Evolutionary conservation across 768 basidiomycete species (phyloP).

Genomic region (Gautieria morchelliformis): DNA sequence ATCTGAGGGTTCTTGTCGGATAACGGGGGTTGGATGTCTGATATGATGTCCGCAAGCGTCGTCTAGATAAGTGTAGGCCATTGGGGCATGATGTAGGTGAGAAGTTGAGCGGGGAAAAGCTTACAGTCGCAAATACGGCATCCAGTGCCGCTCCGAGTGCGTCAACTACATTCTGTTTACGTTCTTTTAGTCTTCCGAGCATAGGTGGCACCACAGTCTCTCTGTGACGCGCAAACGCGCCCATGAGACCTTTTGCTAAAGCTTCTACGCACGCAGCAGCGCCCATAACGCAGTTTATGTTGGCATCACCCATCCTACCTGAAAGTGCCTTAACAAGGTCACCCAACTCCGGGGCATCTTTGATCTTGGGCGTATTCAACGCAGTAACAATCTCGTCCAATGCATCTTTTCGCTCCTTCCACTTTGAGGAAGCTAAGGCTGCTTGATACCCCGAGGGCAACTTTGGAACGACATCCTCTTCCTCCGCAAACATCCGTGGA

Average conservation of each 20-base stretch:
- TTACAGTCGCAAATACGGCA: conserved; percentile 75
- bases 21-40: conserved; percentile 69
- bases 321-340: conserved; percentile 74
- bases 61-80: conserved; percentile 37
- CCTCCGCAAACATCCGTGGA: conserved; percentile 71
- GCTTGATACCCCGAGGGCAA: conserved; percentile 69
- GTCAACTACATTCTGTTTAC: conserved; percentile 86
- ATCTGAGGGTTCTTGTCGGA: conserved; percentile 94
- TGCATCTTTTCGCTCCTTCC: conserved; percentile 95
- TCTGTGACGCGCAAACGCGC: conserved; percentile 63
- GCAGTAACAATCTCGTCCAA: conserved; percentile 73
- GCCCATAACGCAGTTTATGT: conserved; percentile 89
- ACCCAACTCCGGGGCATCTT: conserved; percentile 67
- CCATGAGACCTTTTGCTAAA: conserved; percentile 74
- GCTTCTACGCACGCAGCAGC: conserved; percentile 81
- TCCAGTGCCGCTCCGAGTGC: conserved; percentile 81
- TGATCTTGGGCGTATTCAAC: conserved; percentile 66
- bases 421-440: conserved; percentile 80
- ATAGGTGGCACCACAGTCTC: conserved; percentile 65
- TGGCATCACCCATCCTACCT: conserved; percentile 80
- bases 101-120: conserved; percentile 16
- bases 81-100: neutral
- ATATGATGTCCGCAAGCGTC: conserved; percentile 67
- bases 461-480: conserved; percentile 66
- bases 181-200: conserved; percentile 87